A percentile compares a stretch with the other conserved stretches of the same genome.
phyloP scores from a whole-genome alignment of 495 filamentous ascomycete genomes.

The Astrocystis sublimbata region DNA sequence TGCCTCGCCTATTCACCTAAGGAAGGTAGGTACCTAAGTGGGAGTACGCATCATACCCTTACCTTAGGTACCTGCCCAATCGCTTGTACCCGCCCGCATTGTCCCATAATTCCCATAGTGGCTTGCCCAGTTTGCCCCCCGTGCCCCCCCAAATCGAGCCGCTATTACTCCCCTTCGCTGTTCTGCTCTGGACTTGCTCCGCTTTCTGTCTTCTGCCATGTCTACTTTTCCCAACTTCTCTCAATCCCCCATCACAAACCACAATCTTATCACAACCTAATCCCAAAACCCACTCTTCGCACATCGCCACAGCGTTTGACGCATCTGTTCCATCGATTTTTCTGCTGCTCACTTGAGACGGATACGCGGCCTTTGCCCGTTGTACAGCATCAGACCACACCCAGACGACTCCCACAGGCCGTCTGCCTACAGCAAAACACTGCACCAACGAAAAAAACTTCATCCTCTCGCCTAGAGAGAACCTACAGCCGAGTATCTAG shows the following conservation, averaged over 20 bases:
- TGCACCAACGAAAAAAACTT: no score
- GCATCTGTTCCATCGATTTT: slow-evolving; percentile 9
- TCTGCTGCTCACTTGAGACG: slow-evolving; percentile 1
- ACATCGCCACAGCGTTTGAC: slow-evolving; percentile 12
- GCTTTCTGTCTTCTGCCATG: slow-evolving; percentile 14
- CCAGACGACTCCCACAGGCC: slow-evolving; percentile 1
- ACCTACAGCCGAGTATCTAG: background rate
- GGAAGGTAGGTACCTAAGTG: no score
- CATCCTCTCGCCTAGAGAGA: background rate
- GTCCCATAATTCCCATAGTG: no score
- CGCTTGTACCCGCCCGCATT: no score
- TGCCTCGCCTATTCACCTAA: no score
- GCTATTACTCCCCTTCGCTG: slow-evolving; percentile 8
- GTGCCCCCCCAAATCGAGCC: background rate
- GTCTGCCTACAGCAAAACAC: background rate
- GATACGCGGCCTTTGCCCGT: slow-evolving; percentile 12
- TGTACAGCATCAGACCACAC: background rate
- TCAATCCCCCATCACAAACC: slow-evolving; percentile 16
- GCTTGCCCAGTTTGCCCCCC: slow-evolving; percentile 7
- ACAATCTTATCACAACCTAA: slow-evolving; percentile 16
- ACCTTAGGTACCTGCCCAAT: no score
- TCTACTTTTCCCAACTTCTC: slow-evolving; percentile 16
- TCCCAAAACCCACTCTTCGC: slow-evolving; percentile 5
- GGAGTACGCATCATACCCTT: no score
- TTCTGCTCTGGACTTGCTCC: slow-evolving; percentile 9